phyloP scores from a whole-genome alignment of 2,329 filamentous ascomycete genomes.

The Tolypocladium amazonense region DNA sequence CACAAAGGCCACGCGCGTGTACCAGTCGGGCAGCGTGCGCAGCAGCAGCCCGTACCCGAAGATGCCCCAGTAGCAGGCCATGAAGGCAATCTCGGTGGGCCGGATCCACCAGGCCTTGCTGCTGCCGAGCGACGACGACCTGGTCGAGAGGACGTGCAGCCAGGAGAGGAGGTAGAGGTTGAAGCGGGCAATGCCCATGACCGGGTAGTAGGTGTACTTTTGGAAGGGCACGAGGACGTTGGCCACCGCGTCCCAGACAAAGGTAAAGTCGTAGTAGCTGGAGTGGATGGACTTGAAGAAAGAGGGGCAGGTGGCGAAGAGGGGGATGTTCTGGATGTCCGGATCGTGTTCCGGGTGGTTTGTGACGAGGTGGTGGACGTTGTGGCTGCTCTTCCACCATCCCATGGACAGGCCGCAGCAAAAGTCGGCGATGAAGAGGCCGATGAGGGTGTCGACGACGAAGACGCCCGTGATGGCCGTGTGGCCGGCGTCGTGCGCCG shows the following conservation, averaged over 20 bases:
- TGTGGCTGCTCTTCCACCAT: slow-evolving; percentile 97
- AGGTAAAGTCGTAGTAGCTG: slow-evolving; percentile 75
- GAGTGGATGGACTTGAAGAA: slow-evolving; percentile 66
- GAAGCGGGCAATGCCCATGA: slow-evolving; percentile 74
- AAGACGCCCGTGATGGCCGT: slow-evolving; percentile 96
- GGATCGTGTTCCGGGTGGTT: slow-evolving; percentile 94
- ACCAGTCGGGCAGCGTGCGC: slow-evolving; percentile 56
- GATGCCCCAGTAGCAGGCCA: slow-evolving; percentile 71
- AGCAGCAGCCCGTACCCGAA: slow-evolving; percentile 76
- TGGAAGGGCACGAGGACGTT: slow-evolving; percentile 61
- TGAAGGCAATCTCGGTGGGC: slow-evolving; percentile 1
- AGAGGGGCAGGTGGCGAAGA: slow-evolving; percentile 74
- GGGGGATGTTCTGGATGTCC: slow-evolving; percentile 84
- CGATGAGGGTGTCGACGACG: slow-evolving; percentile 70
- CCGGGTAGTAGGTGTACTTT: slow-evolving; percentile 71
- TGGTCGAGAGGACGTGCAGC: slow-evolving; percentile 56
- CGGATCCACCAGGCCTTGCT: slow-evolving; percentile 65
- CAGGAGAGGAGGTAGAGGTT: slow-evolving; percentile 82
- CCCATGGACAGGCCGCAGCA: slow-evolving; percentile 81
- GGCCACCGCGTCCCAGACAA: slow-evolving; percentile 67
- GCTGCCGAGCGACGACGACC: slow-evolving; percentile 73
- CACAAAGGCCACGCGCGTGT: slow-evolving; percentile 62
- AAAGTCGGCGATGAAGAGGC: slow-evolving; percentile 83
- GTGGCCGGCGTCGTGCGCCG: slow-evolving; percentile 89
- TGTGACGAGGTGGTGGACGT: slow-evolving; percentile 94